Evolutionary conservation across 805 yeast genomes (phyloP).

Genomic region (Kazachstania taianensis): DNA sequence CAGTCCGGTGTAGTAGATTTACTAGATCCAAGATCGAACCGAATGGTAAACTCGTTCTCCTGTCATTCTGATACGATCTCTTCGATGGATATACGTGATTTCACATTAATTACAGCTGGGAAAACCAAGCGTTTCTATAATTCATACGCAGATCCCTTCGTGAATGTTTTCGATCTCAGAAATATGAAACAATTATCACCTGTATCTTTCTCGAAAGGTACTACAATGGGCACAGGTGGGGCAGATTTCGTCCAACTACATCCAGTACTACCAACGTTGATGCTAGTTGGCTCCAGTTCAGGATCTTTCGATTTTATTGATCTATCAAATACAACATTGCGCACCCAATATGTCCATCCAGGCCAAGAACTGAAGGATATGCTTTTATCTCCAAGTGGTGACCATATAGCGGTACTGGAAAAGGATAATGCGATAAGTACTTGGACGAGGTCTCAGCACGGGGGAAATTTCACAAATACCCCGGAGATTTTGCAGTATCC

Average conservation of each 20-base stretch:
- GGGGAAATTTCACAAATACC: conserved; percentile 23
- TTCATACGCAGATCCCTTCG: conserved; percentile 63
- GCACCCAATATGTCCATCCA: conserved; percentile 29
- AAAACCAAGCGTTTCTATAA: conserved; percentile 54
- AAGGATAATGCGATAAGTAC: conserved; percentile 39
- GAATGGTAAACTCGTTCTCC: conserved; percentile 42
- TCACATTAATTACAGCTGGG: conserved; percentile 71
- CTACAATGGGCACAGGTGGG: conserved; percentile 48
- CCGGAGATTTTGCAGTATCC: conserved; percentile 47
- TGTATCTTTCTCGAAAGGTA: conserved; percentile 58
- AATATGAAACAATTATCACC: conserved; percentile 66
- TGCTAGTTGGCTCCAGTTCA: conserved; percentile 58
- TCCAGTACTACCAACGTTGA: conserved; percentile 73
- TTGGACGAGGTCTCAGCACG: conserved; percentile 23
- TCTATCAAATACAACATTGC: conserved; percentile 57
- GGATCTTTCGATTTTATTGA: conserved; percentile 87
- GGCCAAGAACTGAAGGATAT: conserved; percentile 27
- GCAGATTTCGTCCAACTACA: conserved; percentile 78
- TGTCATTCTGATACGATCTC: conserved; percentile 56
- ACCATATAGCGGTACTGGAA: conserved; percentile 62
- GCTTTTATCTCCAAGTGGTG: conserved; percentile 50
- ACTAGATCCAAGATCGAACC: conserved; percentile 44
- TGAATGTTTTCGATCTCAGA: conserved; percentile 71
- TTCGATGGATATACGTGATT: conserved; percentile 55
- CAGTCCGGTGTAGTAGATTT: conserved; percentile 53